Conservation (phyloP, 2,329 filamentous ascomycete species). For the Cadophora gregata region DNA sequence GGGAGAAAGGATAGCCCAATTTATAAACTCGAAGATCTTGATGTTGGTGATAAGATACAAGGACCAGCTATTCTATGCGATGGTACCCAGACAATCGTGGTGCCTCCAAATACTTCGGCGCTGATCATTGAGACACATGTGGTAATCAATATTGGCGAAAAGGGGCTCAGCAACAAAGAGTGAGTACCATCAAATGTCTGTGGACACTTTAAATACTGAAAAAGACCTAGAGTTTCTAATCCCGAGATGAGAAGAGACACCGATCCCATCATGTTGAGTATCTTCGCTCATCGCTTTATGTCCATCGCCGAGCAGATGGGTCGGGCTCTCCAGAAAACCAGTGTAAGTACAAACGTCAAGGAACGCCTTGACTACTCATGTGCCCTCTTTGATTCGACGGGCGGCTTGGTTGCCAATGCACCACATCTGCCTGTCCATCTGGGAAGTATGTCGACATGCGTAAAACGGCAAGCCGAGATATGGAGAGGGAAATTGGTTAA, state of each 20-base stretch:
- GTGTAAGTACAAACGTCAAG: slow-evolving; percentile 81
- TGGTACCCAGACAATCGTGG: slow-evolving; percentile 89
- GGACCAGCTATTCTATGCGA: slow-evolving; percentile 89
- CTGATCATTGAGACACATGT: slow-evolving; percentile 86
- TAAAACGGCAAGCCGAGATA: slow-evolving; percentile 77
- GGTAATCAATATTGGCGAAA: slow-evolving; percentile 79
- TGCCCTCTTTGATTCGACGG: slow-evolving; percentile 77
- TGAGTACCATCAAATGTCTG: slow-evolving; percentile 39
- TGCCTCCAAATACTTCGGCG: slow-evolving; percentile 79
- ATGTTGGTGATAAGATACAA: slow-evolving; percentile 72
- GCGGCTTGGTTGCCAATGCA: slow-evolving; percentile 78
- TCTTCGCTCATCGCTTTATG: slow-evolving; percentile 86
- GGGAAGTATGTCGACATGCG: slow-evolving; percentile 58
- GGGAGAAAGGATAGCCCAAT: slow-evolving; percentile 79
- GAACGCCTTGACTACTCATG: slow-evolving; percentile 85
- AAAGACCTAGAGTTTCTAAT: slow-evolving; percentile 25
- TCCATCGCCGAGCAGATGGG: slow-evolving; percentile 88
- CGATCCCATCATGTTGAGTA: slow-evolving; percentile 77
- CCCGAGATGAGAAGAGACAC: slow-evolving; percentile 56
- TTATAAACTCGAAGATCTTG: slow-evolving; percentile 79
- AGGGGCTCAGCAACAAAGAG: slow-evolving; percentile 54
- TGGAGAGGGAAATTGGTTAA: slow-evolving; percentile 80
- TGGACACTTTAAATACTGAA: background rate
- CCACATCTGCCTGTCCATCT: slow-evolving; percentile 83
- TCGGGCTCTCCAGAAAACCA: slow-evolving; percentile 77